A percentile compares a stretch with the other conserved stretches of the same genome.
phyloP scores from a whole-genome alignment of 2,329 filamentous ascomycete species.

The Fonsecaea pedrosoi region DNA sequence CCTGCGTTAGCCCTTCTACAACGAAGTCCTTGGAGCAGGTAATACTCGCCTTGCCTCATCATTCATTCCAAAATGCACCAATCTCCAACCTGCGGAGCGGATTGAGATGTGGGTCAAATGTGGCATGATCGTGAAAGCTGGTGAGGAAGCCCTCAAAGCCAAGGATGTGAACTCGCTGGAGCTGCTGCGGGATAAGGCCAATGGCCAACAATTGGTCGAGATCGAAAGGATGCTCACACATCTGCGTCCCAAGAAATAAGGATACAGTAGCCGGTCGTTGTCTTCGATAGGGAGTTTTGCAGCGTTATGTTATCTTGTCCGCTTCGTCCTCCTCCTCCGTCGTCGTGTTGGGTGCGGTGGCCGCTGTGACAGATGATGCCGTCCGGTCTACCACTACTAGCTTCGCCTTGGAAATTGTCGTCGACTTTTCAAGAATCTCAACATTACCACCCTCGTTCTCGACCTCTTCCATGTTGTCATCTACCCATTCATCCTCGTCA shows the following conservation, averaged over 20 bases:
- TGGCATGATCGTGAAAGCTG: constrained; percentile 84
- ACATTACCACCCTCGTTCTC: constrained; percentile 28
- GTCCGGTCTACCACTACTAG: constrained; percentile 45
- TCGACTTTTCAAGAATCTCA: constrained; percentile 27
- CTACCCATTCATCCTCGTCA: constrained; percentile 58
- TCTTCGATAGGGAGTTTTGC: neutral
- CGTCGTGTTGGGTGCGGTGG: constrained; percentile 13
- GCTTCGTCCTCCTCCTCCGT: constrained; percentile 43
- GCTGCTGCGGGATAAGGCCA: constrained; percentile 75
- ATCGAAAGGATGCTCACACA: constrained; percentile 78
- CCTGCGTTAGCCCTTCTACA: constrained; percentile 77
- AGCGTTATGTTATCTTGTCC: constrained; percentile 54
- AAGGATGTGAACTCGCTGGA: constrained; percentile 80
- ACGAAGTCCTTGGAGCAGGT: constrained; percentile 83
- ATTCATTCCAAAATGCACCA: constrained; percentile 88
- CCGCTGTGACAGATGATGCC: constrained; percentile 21
- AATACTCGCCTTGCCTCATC: constrained; percentile 83
- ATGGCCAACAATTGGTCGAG: constrained; percentile 72
- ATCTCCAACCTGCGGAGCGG: constrained; percentile 69
- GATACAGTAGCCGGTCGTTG: neutral
- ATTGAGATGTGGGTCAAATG: constrained; percentile 97
- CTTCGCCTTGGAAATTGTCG: constrained; percentile 27
- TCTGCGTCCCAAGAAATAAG: constrained; percentile 53
- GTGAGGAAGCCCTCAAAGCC: constrained; percentile 83
- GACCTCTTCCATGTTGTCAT: constrained; percentile 47